These are phyloP conservation scores for Cadophora luteo-olivacea DNA, from an alignment of 2,329 filamentous ascomycete species.

Conservation along the genomic window DNA sequence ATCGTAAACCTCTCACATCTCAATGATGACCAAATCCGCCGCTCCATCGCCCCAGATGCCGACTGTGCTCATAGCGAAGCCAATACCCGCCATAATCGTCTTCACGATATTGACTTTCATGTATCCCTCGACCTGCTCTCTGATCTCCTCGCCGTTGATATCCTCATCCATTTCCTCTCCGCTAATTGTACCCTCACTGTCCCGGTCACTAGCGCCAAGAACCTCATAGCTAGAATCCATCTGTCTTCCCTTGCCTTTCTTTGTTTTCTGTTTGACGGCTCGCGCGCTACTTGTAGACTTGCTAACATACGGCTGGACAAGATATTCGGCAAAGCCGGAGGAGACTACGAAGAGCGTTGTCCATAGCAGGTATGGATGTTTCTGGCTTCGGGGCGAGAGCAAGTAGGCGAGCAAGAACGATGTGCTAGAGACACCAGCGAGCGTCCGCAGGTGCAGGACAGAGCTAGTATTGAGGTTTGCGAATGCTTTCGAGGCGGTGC, in stretches of 20 bases:
- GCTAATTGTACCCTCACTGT: conserved; percentile 52
- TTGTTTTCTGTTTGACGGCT: conserved; percentile 43
- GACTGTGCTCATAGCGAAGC: conserved; percentile 66
- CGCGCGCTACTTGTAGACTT: conserved; percentile 22
- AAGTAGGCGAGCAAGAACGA: conserved; percentile 80
- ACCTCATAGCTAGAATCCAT: conserved; percentile 79
- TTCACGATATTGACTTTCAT: conserved; percentile 60
- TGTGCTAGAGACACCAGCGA: conserved; percentile 72
- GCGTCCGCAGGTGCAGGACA: conserved; percentile 67
- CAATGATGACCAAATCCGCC: conserved; percentile 39
- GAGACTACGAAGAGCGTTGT: conserved; percentile 71
- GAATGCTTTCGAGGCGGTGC: conserved; percentile 73
- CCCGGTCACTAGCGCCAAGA: conserved; percentile 51
- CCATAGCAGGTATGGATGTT: conserved; percentile 92
- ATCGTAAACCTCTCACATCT: conserved; percentile 34
- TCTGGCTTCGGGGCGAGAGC: conserved; percentile 74
- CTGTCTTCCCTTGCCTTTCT: conserved; percentile 37
- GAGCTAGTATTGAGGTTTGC: conserved; percentile 68
- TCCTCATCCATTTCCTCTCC: conserved; percentile 56
- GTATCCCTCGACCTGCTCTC: conserved; percentile 61
- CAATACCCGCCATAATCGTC: conserved; percentile 60
- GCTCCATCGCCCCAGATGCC: conserved; percentile 71
- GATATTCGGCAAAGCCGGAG: conserved; percentile 51
- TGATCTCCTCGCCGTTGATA: conserved; percentile 68
- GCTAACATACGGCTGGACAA: conserved; percentile 31